Conservation (phyloP, 305 asterid species). For the Fraxinus dipetala region DNA sequence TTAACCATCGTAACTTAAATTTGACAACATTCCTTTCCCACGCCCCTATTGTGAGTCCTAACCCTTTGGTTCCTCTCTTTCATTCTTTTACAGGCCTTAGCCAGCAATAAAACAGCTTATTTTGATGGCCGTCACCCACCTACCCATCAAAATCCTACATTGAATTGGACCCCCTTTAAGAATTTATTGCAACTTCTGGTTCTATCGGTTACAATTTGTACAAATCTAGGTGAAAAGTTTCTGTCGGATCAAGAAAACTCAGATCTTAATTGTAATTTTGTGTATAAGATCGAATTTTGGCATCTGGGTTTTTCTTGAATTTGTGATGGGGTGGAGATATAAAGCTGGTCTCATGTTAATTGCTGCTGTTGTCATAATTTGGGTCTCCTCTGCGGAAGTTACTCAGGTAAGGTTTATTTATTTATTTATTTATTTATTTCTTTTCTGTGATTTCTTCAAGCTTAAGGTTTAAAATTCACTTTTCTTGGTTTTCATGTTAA, state of each 20-base stretch:
- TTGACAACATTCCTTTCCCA: conserved; percentile 10
- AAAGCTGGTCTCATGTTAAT: conserved; percentile 74
- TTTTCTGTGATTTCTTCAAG: conserved; percentile 3
- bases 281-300: conserved; percentile 28
- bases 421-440: background rate
- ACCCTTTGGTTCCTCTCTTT: conserved; percentile 15
- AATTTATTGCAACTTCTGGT: conserved; percentile 4
- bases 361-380: conserved; percentile 87
- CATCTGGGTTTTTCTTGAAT: conserved; percentile 37
- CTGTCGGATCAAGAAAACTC: conserved; percentile 23
- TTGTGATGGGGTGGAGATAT: conserved; percentile 85
- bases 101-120: conserved; percentile 21
- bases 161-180: conserved; percentile 16
- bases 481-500: background rate
- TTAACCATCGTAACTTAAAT: background rate
- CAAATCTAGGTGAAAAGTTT: conserved; percentile 16
- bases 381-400: conserved; percentile 99
- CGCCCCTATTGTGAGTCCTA: background rate
- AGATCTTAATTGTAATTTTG: conserved; percentile 37
- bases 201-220: conserved; percentile 33
- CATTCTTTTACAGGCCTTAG: conserved; percentile 10
- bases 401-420: conserved; percentile 65
- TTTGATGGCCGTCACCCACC: conserved; percentile 23
- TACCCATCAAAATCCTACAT: conserved; percentile 18
- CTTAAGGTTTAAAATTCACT: background rate